Base-by-base conservation (phyloP, 2,329 filamentous ascomycete species). In the Fusarium scirpi region DNA sequence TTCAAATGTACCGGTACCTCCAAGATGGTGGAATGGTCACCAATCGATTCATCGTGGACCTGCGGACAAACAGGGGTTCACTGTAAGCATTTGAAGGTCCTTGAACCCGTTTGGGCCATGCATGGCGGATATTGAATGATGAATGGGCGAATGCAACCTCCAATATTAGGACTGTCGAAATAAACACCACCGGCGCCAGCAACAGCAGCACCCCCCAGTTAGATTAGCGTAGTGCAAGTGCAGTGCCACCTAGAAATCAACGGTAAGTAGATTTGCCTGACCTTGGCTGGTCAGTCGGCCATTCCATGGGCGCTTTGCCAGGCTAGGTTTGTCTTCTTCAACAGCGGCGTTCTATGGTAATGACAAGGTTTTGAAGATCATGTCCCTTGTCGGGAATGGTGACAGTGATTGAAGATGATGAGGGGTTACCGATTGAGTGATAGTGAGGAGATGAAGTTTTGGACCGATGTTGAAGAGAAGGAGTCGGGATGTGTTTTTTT, bases 21-120 rank as follows among this genome's bases (percentile, higher is more conserved):
- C 56, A 54, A 47, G 68, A 73, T 67, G 60, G 65, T 61, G 56
- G 43, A 44, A 48, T 60, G 45, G 30, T 44, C 63, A 32, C 73
- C 72, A 75, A 75, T 74, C 72, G 73, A 75, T 70, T 61, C 47
- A 55, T 53, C 62, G 60, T 72, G 70, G 70, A 75, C 73, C 64
- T 71, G 68, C 68, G 68, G 72, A 60, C 67, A 69, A 72, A 67
- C 71, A 75, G 73, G 73, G 72, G 71, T 58, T 58, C 46, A 52
- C 32, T 62, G 67, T 67, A 62, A 59, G 62, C 61, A 73, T 74
- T 73, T 70, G 57, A 63, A 70, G 62, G 67, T 71, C 67, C 61
- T 71, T 67, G 67, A 70, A 70, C 67, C 67, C 67, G 67, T 70
- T 70, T 70, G 64, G 67, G 67, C 44, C 58, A 65, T 70, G 67